phyloP scores from a whole-genome alignment of 768 basidiomycete genomes.

The Hemileccinum impolitum region DNA sequence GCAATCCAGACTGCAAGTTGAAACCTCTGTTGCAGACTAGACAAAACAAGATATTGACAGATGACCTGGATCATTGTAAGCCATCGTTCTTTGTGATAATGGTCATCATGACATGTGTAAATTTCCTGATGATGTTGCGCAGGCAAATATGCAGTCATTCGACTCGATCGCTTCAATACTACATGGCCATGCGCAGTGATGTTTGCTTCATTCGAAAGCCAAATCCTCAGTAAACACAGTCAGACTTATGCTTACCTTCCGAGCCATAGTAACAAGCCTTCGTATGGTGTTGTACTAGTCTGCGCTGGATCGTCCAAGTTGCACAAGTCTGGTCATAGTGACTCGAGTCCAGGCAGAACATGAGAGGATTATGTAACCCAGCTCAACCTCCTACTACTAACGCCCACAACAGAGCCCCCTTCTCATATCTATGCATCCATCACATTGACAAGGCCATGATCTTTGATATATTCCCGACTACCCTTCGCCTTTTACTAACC shows the following conservation, averaged over 20 bases:
- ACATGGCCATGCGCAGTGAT: background rate
- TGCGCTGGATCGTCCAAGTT: background rate
- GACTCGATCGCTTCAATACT: background rate
- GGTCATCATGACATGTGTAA: too few species aligned
- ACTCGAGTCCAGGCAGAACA: background rate
- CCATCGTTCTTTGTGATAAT: background rate
- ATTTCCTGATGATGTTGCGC: too few species aligned
- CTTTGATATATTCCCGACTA: constrained; percentile 32
- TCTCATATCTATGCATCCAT: background rate
- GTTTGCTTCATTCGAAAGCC: background rate
- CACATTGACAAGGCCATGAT: constrained; percentile 17
- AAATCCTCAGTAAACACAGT: background rate
- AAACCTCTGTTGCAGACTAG: constrained; percentile 5
- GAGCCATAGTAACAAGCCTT: background rate
- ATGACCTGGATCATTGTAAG: background rate
- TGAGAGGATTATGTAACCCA: constrained; percentile 13
- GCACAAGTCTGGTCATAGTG: background rate
- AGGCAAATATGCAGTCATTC: background rate
- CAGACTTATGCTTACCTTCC: background rate
- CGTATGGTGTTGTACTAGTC: background rate
- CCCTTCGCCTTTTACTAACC: constrained; percentile 42
- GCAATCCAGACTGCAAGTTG: constrained; percentile 2
- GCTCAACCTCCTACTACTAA: background rate
- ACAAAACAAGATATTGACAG: background rate
- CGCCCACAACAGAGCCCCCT: background rate